Percentiles rank a stretch among this genome's conserved stretches.
phyloP scores from a whole-genome alignment of 2,329 filamentous ascomycete species.

The Diaporthe sp. region DNA sequence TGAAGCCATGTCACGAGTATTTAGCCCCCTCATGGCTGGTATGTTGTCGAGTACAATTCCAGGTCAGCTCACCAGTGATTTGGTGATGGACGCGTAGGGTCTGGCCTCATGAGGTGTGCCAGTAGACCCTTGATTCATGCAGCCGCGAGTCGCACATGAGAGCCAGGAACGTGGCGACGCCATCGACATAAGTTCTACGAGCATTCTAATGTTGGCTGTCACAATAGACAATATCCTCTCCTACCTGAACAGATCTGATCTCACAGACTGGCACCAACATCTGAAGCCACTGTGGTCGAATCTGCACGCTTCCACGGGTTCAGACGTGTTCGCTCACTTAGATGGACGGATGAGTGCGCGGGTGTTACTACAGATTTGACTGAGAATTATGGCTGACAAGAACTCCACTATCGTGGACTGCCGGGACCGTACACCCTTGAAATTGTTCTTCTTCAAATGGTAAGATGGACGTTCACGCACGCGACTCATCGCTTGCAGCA shows the following conservation, averaged over 20 bases:
- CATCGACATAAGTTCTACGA: neutral
- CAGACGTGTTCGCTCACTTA: neutral
- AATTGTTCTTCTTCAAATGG: neutral
- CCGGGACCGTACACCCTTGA: neutral
- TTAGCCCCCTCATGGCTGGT: no score
- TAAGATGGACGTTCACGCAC: neutral
- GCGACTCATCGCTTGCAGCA: slow-evolving; percentile 6
- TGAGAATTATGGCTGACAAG: neutral
- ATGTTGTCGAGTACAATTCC: no score
- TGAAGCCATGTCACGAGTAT: neutral
- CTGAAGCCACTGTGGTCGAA: neutral
- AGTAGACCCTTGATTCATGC: neutral
- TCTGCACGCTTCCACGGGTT: neutral
- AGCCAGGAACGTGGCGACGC: neutral
- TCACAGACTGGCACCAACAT: neutral
- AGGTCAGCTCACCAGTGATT: no score
- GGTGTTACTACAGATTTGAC: neutral
- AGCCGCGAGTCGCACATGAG: neutral
- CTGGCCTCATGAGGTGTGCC: neutral
- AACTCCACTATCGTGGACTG: neutral
- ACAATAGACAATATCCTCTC: no score
- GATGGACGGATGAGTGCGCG: neutral
- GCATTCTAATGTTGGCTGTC: no score
- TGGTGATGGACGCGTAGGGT: neutral
- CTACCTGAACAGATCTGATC: neutral